Conservation (phyloP, 495 filamentous ascomycete genomes). For the Coniosporium apollinis region DNA sequence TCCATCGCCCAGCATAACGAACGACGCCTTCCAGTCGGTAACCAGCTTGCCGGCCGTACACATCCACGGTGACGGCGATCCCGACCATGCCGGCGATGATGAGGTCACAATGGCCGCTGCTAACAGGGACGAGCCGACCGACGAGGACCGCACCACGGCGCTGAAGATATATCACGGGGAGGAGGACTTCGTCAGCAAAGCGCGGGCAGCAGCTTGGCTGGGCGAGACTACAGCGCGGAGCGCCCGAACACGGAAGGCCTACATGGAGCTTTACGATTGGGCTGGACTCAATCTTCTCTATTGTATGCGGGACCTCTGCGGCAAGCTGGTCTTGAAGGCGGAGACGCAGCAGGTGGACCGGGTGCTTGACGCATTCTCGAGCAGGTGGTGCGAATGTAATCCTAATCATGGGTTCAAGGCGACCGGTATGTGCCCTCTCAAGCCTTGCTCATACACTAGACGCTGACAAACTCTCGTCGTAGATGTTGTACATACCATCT, state of each 20-base stretch:
- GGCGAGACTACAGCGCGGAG: constrained; percentile 57
- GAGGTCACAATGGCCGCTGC: constrained; percentile 11
- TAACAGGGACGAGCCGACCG: constrained; percentile 29
- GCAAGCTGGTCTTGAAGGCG: constrained; percentile 65
- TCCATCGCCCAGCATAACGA: constrained; percentile 29
- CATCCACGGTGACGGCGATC: constrained; percentile 22
- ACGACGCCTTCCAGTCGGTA: constrained; percentile 28
- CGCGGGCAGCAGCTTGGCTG: constrained; percentile 74
- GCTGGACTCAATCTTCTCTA: constrained; percentile 63
- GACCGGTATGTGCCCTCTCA: constrained; percentile 38
- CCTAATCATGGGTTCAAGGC: constrained; percentile 87
- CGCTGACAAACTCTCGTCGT: constrained; percentile 8
- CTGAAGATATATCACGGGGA: constrained; percentile 73
- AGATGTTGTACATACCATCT: constrained; percentile 96
- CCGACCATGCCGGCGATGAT: constrained; percentile 12
- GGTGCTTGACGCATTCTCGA: constrained; percentile 74
- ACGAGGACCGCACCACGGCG: constrained; percentile 57
- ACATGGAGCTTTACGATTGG: constrained; percentile 86
- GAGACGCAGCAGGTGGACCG: constrained; percentile 96
- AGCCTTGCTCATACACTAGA: constrained; percentile 7
- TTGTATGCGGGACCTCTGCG: constrained; percentile 65
- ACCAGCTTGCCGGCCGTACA: constrained; percentile 32
- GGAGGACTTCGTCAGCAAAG: constrained; percentile 58
- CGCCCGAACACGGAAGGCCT: constrained; percentile 55
- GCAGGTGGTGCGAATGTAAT: constrained; percentile 89